Conservation (phyloP, 1,284 basidiomycete species). For the Sanghuangporus baumii region DNA sequence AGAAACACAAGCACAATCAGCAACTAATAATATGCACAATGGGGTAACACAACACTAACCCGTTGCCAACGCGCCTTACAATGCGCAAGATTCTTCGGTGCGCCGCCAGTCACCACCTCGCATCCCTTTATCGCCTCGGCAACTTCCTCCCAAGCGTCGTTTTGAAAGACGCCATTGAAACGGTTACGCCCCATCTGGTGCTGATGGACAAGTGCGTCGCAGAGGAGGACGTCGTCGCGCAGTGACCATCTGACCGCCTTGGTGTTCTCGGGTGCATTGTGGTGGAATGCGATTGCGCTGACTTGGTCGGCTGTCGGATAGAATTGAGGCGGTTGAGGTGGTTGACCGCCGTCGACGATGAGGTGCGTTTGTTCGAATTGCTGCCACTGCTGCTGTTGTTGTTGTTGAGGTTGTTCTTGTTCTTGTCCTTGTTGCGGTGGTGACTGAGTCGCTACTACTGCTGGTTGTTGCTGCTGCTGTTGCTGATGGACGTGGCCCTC, state of each 20-base stretch:
- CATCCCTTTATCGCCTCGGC: constrained; percentile 2
- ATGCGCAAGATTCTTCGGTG: constrained; percentile 8
- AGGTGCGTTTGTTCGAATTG: not conserved
- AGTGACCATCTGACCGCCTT: constrained; percentile 10
- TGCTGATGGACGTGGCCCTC: not conserved
- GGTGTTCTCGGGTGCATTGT: not conserved
- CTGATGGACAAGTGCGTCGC: constrained; percentile 9
- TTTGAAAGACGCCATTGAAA: not conserved
- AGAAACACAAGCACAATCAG: not conserved
- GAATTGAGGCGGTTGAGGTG: too few relatives aligned
- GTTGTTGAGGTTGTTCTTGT: too few relatives aligned
- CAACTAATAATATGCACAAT: not conserved
- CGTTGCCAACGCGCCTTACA: constrained; percentile 17
- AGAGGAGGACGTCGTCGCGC: constrained; percentile 10
- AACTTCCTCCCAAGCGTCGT: constrained; percentile 9
- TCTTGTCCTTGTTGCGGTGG: too few relatives aligned
- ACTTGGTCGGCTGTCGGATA: too few relatives aligned
- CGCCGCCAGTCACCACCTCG: constrained; percentile 12
- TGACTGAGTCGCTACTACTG: too few relatives aligned
- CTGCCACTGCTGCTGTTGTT: too few relatives aligned
- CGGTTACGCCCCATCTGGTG: not conserved
- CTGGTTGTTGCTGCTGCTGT: not conserved
- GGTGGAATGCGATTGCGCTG: not conserved
- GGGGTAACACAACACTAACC: not conserved
- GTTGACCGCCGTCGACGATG: too few relatives aligned